Evolutionary conservation across 2,329 filamentous ascomycete genomes (phyloP), one percentile per base, ranked within the genome.

Genomic region (Claviceps fusiformis): DNA sequence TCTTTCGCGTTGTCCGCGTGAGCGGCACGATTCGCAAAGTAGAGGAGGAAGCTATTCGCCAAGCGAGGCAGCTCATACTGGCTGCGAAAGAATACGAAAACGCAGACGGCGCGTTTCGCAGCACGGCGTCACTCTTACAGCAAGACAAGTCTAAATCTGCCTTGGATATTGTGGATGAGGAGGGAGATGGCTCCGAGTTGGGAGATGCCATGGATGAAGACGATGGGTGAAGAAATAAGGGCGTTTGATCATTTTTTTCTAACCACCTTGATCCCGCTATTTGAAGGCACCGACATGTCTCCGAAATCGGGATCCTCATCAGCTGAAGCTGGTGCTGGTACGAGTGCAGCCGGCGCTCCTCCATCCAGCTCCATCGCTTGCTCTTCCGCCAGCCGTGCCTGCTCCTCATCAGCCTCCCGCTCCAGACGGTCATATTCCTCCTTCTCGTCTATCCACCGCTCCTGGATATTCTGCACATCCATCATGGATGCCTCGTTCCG

Each of bases 1-100:
- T 92, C 1, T 87, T 95, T 59, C 83, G 85, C 49, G 90, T 98
- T 15, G 81, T 95, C 7, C 80, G 88, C 58, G 89, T 96, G 15
- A 93, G 88, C 60, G 93, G 92, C 17, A 98, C 93, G 3, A 95
- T 98, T 64, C 85, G 85, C 62, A 95, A 95, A 70, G 86, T 83
- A 2, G 91, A 97, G 70, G 85, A 95, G 66, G 91, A 95, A 69
- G 89, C 90, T 41, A 86, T 97, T 63, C 79, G 84, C 4, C 78
- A 88, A 57, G 88, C 89, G 46, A 83, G 86, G 61, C 75, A 77
- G 55, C 79, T 89, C 55, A 84, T 95, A 57, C 73, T 87, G 47
- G 79, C 82, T 35, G 83, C 86, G 53, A 80, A 79, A 64, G 78
- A 77, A 48, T 63, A 68, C 15, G 78, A 77, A 48, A 63, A 68